These are phyloP conservation scores for Blastobotrys terrestris DNA, from an alignment of 805 yeast genomes.

Conservation along the genomic window DNA sequence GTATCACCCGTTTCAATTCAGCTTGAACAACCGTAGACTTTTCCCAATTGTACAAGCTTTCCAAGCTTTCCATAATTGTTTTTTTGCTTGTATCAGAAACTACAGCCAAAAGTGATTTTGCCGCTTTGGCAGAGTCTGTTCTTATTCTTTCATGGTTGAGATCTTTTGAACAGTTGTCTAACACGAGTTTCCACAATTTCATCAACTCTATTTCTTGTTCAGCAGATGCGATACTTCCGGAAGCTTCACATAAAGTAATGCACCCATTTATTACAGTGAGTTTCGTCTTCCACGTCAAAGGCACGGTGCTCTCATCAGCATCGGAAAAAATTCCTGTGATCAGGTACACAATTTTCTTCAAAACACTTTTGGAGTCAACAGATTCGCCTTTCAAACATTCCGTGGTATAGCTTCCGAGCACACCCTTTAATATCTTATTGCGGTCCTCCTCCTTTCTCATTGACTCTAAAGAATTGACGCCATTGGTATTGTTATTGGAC, in stretches of 20 bases:
- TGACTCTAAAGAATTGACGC: neutral
- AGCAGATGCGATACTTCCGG: neutral
- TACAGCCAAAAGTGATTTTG: constrained; percentile 19
- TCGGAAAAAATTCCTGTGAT: constrained; percentile 33
- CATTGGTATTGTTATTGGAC: constrained; percentile 13
- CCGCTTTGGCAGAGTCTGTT: constrained; percentile 42
- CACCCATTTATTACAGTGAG: constrained; percentile 40
- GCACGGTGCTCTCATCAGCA: constrained; percentile 27
- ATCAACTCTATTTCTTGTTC: neutral
- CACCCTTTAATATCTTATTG: constrained; percentile 14
- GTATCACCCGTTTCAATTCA: constrained; percentile 13
- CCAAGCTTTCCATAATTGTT: constrained; percentile 14
- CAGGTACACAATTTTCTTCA: neutral
- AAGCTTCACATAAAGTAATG: constrained; percentile 16
- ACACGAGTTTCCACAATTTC: constrained; percentile 12
- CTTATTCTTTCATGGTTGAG: constrained; percentile 47
- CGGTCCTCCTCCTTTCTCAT: constrained; percentile 15
- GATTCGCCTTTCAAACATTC: neutral
- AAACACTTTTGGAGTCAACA: constrained; percentile 4
- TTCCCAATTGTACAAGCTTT: constrained; percentile 31
- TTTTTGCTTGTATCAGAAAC: constrained; percentile 3
- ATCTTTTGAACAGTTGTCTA: constrained; percentile 11
- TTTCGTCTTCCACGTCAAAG: constrained; percentile 59
- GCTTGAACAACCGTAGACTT: constrained; percentile 42
- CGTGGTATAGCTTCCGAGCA: constrained; percentile 12